Base-by-base conservation (phyloP, 192 early-diverging fungal species). In the Coemansia sp. region DNA sequence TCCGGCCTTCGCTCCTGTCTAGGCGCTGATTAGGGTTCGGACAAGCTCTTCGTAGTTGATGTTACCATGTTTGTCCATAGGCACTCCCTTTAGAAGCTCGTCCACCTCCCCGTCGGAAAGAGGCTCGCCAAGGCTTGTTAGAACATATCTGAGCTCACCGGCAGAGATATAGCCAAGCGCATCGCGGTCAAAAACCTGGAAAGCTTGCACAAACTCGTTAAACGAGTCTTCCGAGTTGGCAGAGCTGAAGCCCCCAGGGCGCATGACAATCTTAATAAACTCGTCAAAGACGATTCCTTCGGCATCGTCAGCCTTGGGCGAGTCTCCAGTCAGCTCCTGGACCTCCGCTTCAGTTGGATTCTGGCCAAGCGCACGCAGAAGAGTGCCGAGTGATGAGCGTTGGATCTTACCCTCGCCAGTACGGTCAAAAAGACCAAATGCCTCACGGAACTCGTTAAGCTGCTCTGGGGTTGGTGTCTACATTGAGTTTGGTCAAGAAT, bases 161-260 rank as follows among this genome's bases (percentile, higher is more conserved):
- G 84, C 87, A 45, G 90, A 84, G 59, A 94, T 94, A 61, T 84
- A 91, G 11, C 92, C 92, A 64, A 86, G 86, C 66, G 86, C 83
- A 26, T 94, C 89, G 81, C 91, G 91, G 82, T 94, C 92, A 86
- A 94, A 93, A 32, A 94, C 92, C 76, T 93, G 89, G 87, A 94
- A 94, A 3, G 91, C 92, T 60, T 93, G 89, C 52, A 91, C 86
- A 69, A 93, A 92, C 77, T 92, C 92, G 61, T 93, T 85, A 60
- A 87, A 87, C 45, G 90, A 87, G 21, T 61, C 59, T 9, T 87
- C 91, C 32, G 86, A 86, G 61, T 90, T 84, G 42, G 86, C 82
- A 53, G 74, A 75, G 81, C 56, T 75, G 83, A 92, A 92, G 52
- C 90, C 90, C 41, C 86, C 85, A 38, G 90, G 90, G 44, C 91